Percentiles rank a stretch among this genome's conserved stretches.
phyloP scores from a whole-genome alignment of 805 yeast genomes.

The Cyberlindnera saturnus region DNA sequence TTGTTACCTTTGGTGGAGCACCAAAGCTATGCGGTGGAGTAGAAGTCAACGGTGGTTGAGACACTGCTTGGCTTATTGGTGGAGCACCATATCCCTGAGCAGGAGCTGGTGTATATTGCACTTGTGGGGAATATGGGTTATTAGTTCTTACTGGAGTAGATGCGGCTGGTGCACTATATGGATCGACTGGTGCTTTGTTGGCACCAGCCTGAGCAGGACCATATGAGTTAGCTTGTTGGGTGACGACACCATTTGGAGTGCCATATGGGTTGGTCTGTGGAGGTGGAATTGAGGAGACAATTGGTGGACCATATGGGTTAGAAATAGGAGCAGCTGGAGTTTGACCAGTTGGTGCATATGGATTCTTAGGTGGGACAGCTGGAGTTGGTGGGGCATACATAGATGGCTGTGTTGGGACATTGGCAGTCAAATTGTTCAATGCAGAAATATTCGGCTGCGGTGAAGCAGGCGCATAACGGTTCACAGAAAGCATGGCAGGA shows the following conservation, averaged over 20 bases:
- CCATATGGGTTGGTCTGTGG: constrained; percentile 31
- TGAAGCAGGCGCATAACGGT: constrained; percentile 29
- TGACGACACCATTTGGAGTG: constrained; percentile 18
- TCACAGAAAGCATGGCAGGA: constrained; percentile 18
- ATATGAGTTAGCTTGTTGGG: constrained; percentile 24
- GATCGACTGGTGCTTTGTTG: constrained; percentile 15
- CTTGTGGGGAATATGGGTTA: constrained; percentile 22
- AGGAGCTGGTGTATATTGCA: constrained; percentile 4
- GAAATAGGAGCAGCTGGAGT: constrained; percentile 2
- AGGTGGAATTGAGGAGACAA: background rate
- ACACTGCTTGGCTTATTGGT: constrained; percentile 11
- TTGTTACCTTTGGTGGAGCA: constrained; percentile 9
- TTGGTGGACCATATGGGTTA: constrained; percentile 26
- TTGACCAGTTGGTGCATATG: constrained; percentile 24
- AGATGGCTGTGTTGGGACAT: constrained; percentile 27
- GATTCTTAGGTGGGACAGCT: constrained; percentile 23
- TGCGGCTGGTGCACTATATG: constrained; percentile 15
- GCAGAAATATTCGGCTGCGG: constrained; percentile 15
- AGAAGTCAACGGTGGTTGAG: too few species aligned
- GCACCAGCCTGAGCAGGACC: constrained; percentile 28
- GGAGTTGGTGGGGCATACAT: constrained; percentile 7
- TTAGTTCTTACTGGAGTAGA: constrained; percentile 14
- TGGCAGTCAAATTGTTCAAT: constrained; percentile 5
- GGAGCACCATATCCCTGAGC: constrained; percentile 28
- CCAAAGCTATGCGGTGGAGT: constrained; percentile 9